Evolutionary conservation across 1,284 basidiomycete species (phyloP), one percentile per base, ranked within the genome.

Genomic region (Ganoderma lucidum): DNA sequence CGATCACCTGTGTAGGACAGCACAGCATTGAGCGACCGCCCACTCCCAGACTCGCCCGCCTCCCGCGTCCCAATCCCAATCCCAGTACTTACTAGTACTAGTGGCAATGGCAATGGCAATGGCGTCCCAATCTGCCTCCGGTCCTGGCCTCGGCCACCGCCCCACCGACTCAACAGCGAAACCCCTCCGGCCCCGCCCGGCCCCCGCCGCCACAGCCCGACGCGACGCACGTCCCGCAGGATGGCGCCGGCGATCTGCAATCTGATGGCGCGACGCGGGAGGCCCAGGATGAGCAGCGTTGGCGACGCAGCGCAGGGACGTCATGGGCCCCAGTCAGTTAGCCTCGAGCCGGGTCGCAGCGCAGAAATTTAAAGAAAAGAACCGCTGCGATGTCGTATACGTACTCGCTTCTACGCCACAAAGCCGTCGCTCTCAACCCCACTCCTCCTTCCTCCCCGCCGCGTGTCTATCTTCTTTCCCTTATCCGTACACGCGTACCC

Each of bases 351-450:
- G 19, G 1, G 35, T 35, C 56, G 56, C 17, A 51, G 32, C 58
- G 32, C 58, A 32, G 23, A 19, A 32, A 37, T 30, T 3, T 4
- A 14, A 45, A 48, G 30, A 56, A 56, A 35, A 35, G 30, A 56
- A 56, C 53, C 30, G 53, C 53, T 32, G 23, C 53, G 53, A 56
- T 56, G 53, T 56, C 30, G 23, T 64, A 37, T 48, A 44, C 64
- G 68, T 64, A 37, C 55, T 53, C 64, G 68, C 70, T 70, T 72
- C 72, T 73, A 19, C 72, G 72, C 72, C 72, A 73, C 72, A 73
- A 73, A 62, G 70, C 67, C 61, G 12, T 69, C 56, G 72, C 66
- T 39, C 67, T 39, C 67, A 65, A 58, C 71, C 45, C 64, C 60
- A 60, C 67, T 66, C 62, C 59, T 62, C 62, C 56, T 56, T 56